Percentiles rank a stretch among this genome's conserved stretches.
Evolutionary conservation across 257 asterid species (phyloP).

Genomic region (Solanum sitiens): DNA sequence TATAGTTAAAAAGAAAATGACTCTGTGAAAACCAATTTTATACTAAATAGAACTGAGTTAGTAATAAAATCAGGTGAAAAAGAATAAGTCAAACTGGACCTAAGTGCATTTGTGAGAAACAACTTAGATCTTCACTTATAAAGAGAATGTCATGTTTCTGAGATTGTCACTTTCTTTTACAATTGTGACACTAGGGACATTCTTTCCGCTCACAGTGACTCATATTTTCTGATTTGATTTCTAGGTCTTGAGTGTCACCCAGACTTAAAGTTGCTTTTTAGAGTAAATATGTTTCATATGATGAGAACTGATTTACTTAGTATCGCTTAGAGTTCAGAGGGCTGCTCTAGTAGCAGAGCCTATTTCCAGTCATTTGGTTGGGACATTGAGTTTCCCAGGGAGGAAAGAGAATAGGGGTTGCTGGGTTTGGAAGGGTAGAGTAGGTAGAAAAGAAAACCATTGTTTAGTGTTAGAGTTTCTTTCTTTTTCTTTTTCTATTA

Average conservation of each 20-base stretch:
- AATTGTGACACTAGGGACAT: not conserved
- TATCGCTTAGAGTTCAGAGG: not conserved
- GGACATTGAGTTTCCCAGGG: not conserved
- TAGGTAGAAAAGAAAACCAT: not conserved
- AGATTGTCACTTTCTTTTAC: not conserved
- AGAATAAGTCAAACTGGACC: not conserved
- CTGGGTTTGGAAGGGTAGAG: not conserved
- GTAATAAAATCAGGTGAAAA: not conserved
- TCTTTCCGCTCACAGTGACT: not conserved
- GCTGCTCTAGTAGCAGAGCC: not conserved
- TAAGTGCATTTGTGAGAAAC: not conserved
- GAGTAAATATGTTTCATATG: not conserved
- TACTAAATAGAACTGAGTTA: not conserved
- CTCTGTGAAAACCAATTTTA: not conserved
- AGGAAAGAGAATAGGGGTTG: not conserved
- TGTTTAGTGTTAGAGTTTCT: not conserved
- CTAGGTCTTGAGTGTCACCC: not conserved
- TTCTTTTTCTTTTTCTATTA: not conserved
- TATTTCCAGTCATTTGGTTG: not conserved
- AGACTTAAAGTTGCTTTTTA: not conserved
- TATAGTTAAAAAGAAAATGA: not conserved
- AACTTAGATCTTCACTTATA: not conserved
- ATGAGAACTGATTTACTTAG: not conserved
- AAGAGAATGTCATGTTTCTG: not conserved
- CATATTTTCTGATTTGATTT: not conserved